phyloP scores from a whole-genome alignment of 1,284 basidiomycete genomes.

The Puccinia horiana region DNA sequence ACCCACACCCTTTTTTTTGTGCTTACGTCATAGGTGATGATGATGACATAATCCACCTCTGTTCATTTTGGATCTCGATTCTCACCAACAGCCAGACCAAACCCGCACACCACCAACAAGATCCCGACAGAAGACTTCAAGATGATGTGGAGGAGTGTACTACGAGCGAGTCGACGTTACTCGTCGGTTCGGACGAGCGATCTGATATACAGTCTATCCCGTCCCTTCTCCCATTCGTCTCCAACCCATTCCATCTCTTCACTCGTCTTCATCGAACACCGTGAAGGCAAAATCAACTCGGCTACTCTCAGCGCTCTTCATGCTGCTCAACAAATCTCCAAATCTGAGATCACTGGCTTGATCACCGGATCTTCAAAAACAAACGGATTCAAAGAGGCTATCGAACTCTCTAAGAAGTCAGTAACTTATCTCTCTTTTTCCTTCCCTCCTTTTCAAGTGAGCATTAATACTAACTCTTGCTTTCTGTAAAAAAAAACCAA shows the following conservation, averaged over 20 bases:
- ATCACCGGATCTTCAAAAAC: slow-evolving; percentile 75
- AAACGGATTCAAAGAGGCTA: slow-evolving; percentile 64
- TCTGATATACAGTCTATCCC: background rate
- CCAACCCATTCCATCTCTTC: slow-evolving; percentile 57
- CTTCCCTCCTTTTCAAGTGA: background rate
- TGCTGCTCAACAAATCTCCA: slow-evolving; percentile 76
- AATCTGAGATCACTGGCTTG: slow-evolving; percentile 79
- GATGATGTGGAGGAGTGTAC: background rate
- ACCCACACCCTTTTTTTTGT: too few relatives aligned
- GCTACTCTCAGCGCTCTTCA: slow-evolving; percentile 85
- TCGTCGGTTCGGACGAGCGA: background rate
- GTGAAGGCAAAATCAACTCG: slow-evolving; percentile 76
- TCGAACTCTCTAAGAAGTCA: slow-evolving; percentile 79
- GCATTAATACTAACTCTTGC: background rate
- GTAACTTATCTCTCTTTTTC: slow-evolving; percentile 51
- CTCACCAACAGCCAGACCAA: too few relatives aligned
- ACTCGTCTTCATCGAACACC: slow-evolving; percentile 85
- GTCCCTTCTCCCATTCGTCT: background rate
- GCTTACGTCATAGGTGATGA: background rate
- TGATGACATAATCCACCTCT: background rate
- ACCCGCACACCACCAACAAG: too few relatives aligned
- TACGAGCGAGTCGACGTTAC: background rate
- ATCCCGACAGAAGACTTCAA: too few relatives aligned
- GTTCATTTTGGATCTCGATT: too few relatives aligned
- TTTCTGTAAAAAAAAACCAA: background rate